Conservation (phyloP, 257 asterid species). For the Fraxinus americana region DNA sequence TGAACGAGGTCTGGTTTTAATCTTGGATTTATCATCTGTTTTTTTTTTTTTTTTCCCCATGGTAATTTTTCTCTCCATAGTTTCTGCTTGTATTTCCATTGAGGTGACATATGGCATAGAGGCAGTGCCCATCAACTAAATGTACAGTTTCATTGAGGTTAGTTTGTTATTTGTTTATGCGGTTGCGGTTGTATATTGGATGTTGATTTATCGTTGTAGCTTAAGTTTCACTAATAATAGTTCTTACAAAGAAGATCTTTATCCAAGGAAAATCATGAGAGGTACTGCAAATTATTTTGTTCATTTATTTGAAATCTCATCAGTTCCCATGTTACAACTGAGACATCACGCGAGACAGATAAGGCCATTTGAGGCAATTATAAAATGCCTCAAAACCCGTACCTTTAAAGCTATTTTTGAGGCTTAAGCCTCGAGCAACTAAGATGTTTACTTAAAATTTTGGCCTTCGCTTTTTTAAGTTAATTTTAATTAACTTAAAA, state of each 20-base stretch:
- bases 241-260: not conserved
- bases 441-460: no score
- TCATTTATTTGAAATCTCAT: no score
- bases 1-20: slow-evolving; percentile 42
- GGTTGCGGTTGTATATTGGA: not conserved
- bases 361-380: no score
- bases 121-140: slow-evolving; percentile 17
- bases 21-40: slow-evolving; percentile 6
- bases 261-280: not conserved
- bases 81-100: not conserved
- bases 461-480: no score
- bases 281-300: not conserved
- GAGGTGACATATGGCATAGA: slow-evolving; percentile 2
- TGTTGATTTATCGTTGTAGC: not conserved
- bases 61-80: not conserved
- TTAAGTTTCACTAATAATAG: not conserved
- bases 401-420: no score
- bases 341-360: not conserved
- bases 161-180: slow-evolving; percentile 11
- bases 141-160: slow-evolving; percentile 43
- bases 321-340: not conserved
- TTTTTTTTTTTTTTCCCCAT: not conserved
- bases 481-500: no score
- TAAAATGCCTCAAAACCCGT: no score
- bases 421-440: no score